Base-by-base conservation (phyloP, 2,329 filamentous ascomycete genomes). In the Phaeosphaeriaceae sp. region DNA sequence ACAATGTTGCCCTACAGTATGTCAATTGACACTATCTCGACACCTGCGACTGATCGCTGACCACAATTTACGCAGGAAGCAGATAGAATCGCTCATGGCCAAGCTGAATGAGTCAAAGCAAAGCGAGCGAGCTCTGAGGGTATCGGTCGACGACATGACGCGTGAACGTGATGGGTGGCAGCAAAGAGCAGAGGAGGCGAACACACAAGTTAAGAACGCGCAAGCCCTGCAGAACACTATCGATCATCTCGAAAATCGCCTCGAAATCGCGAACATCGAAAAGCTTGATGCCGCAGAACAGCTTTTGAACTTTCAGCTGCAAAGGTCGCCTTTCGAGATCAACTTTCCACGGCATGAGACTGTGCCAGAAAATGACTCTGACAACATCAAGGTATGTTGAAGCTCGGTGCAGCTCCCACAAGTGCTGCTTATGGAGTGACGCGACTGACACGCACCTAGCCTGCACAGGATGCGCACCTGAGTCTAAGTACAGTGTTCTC, bases 241-340 rank as follows among this genome's bases (percentile, higher is more conserved):
- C 7, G 71, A 74, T 17, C 70, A 78, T 50, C 68, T 81, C 6
- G 77, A 80, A 50, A 72, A 68, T 19, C 72, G 78, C 7, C 64
- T 82, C 33, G 72, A 76, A 33, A 66, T 75, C 15, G 74, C 78
- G 20, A 82, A 82, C 57, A 70, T 72, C 17, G 72, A 78, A 54
- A 79, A 78, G 52, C 46, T 79, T 0, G 81, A 82, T 56, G 75
- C 76, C 11, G 72, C 78, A 52, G 72, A 78, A 47, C 68, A 77
- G 47, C 54, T 79, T 10, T 71, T 68, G 44, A 73, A 73, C 49
- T 56, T 78, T 9, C 66, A 61, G 27, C 56, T 64, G 4, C 56
- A 70, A 27, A 72, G 73, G 41, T 63, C 65, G 9, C 66, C 66
- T 1, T 74, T 79, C 41, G 71, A 75, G 46, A 44, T 63, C 3